Base-by-base conservation (phyloP, 2,329 filamentous ascomycete genomes). In the Aspergillus phoenicis region DNA sequence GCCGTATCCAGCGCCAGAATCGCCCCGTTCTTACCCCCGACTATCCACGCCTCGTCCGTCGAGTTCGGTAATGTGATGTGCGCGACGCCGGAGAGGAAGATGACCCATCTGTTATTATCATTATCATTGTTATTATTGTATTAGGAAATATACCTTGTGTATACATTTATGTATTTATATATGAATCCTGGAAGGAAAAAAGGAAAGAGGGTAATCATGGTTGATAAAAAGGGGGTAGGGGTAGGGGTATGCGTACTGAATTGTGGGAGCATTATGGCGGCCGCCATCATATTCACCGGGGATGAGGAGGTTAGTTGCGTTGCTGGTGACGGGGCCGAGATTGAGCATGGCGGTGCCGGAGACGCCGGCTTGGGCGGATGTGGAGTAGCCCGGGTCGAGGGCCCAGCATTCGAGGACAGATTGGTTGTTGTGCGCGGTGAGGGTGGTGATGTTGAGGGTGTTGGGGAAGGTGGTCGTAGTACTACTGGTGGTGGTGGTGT, bases 381-480 rank as follows among this genome's bases (percentile, higher is more conserved):
- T 66, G n/a, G 67, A 30, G 57, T 79, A 79, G 11, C 75, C 74
- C 3, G 72, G 64, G 8, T 71, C 63, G 7, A 83, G 64, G 59
- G 79, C 75, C 80, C 80, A 83, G 74, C 80, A 83, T 68, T 82
- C 78, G 4, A 83, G 65, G 7, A 72, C 73, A 8, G 81, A 82
- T 4, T 69, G 68, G 57, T 76, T 75, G 57, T 77, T 69, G 15
- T 62, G 66, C 1, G 75, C 75, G 47, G 67, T 68, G 26, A 82
- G 61, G 17, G 79, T 75, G 4, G 80, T 82, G 56, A 83, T 62
- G 64, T 81, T 82, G 24, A 82, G 71, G 8, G 68, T 72, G 48
- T 55, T 63, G 55, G 59, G 59, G 39, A 52, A 49, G 24, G 13
- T 20, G 22, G 57, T n/a, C 20, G 52, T 41, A 5, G 52, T 39